Base-by-base conservation (phyloP, 139 green algal genomes). In the Spirogloea muscicola region DNA sequence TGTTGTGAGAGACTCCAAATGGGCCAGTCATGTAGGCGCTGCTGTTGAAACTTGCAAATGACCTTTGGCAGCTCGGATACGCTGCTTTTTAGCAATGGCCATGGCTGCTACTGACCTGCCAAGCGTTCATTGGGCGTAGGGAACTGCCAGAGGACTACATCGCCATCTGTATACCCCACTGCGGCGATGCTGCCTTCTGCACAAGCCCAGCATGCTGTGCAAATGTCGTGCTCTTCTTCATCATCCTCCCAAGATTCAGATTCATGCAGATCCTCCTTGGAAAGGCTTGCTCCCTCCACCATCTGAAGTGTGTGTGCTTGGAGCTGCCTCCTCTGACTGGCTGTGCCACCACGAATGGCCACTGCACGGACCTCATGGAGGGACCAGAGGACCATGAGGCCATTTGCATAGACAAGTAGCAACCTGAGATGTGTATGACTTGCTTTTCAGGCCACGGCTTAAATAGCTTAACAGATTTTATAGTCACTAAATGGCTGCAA, bases 161-260 rank as follows among this genome's bases (percentile, higher is more conserved):
- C 67, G 31, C 67, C 67, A 43, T 76, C 67, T 31, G 49, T 66
- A 42, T 76, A 76, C 27, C 67, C 67, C 29, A 40, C 46, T n/a
- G 67, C 67, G 3, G 58, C 67, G 25, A 76, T 10, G 4, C 38
- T 44, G 33, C 67, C 67, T 31, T 52, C 29, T 10, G 58, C 18
- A 10, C 46, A 76, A 31, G 67, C 67, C 67, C 67, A 76, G 58
- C 67, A 61, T 18, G 46, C 38, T 7, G 31, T 46, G 29, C 49
- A 76, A 10, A 76, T 38, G n/a, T 60, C 48, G n/a, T 48, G 29
- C 34, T 44, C 59, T 7, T 68, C 59, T 21, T 49, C 59, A 7
- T 73, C 64, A 31, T 69, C 67, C 36, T 36, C 58, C 16, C 66
- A 49, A 33, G 13, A 49, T 3, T 68, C 25, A 18, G 61, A 41